These are phyloP conservation scores for Phytophthora rubi DNA, from an alignment of 352 stramenopile genomes.

Conservation along the genomic window DNA sequence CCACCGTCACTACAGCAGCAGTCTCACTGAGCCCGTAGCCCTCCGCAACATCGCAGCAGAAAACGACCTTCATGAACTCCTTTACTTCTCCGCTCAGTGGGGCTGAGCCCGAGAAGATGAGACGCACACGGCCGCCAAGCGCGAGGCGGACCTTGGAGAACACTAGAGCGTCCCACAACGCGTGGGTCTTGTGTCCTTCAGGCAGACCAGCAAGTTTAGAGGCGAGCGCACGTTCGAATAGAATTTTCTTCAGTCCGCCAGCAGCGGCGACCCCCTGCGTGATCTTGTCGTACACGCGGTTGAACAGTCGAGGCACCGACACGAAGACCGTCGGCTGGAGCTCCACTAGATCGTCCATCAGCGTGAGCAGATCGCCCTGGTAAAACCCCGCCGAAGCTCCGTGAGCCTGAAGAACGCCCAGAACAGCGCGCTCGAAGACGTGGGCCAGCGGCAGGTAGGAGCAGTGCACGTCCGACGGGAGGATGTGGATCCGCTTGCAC, in stretches of 20 bases:
- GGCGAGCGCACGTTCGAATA: constrained; percentile 54
- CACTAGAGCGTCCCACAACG: constrained; percentile 92
- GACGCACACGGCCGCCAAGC: constrained; percentile 82
- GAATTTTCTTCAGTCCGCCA: constrained; percentile 48
- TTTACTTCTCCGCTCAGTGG: constrained; percentile 91
- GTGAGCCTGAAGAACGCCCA: constrained; percentile 83
- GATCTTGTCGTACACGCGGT: constrained; percentile 97
- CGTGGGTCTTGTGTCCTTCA: constrained; percentile 49
- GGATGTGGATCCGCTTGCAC: constrained; percentile 26
- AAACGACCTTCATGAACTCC: constrained; percentile 92
- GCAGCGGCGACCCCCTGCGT: constrained; percentile 52
- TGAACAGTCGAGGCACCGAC: constrained; percentile 93
- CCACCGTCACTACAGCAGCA: constrained; percentile 74
- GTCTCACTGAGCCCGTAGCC: constrained; percentile 96
- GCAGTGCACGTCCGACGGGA: constrained; percentile 86
- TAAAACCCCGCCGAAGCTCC: constrained; percentile 76
- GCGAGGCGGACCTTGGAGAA: constrained; percentile 93
- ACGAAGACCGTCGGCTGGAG: constrained; percentile 92
- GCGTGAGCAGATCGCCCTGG: constrained; percentile 85
- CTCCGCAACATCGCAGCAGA: constrained; percentile 89
- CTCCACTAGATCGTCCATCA: constrained; percentile 94
- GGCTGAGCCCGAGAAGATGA: constrained; percentile 94
- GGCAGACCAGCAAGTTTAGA: constrained; percentile 46
- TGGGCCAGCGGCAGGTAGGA: constrained; percentile 97
- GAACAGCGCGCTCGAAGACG: constrained; percentile 94